Evolutionary conservation across 2,329 filamentous ascomycete species (phyloP).

Genomic region (Ophiostoma montium): DNA sequence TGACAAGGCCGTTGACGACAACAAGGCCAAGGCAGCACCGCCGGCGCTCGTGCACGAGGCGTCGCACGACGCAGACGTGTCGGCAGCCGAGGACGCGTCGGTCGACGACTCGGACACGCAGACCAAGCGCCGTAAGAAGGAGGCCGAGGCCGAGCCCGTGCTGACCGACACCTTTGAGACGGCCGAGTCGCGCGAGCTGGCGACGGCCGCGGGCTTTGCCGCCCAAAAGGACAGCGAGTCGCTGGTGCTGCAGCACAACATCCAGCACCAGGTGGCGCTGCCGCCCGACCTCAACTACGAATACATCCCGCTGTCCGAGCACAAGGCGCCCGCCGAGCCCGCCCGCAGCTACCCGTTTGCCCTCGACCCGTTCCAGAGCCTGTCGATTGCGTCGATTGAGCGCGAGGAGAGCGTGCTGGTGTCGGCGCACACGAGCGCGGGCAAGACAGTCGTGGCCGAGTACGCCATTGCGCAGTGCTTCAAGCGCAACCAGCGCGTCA

Average conservation of each 20-base stretch:
- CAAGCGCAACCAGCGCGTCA: slow-evolving; percentile 94
- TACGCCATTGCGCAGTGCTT: slow-evolving; percentile 96
- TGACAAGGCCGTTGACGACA: slow-evolving; percentile 8
- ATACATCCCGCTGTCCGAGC: slow-evolving; percentile 87
- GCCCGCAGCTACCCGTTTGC: slow-evolving; percentile 78
- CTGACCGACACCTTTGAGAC: slow-evolving; percentile 92
- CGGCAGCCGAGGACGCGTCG: slow-evolving; percentile 18
- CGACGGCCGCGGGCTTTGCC: slow-evolving; percentile 56
- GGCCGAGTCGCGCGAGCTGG: slow-evolving; percentile 81
- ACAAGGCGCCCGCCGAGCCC: slow-evolving; percentile 77
- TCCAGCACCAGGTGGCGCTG: slow-evolving; percentile 92
- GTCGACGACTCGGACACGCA: slow-evolving; percentile 27
- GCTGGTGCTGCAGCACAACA: slow-evolving; percentile 86
- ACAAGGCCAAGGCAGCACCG: slow-evolving; percentile 2
- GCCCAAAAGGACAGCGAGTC: slow-evolving; percentile 49
- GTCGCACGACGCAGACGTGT: slow-evolving; percentile 21
- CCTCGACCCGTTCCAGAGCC: slow-evolving; percentile 91
- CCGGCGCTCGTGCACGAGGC: slow-evolving; percentile 17
- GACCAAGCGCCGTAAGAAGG: slow-evolving; percentile 50
- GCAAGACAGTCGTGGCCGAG: slow-evolving; percentile 96
- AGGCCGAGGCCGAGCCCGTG: slow-evolving; percentile 52
- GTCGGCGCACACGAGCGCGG: slow-evolving; percentile 91
- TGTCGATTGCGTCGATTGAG: slow-evolving; percentile 90
- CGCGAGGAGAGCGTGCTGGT: slow-evolving; percentile 92
- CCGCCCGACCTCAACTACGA: slow-evolving; percentile 89